phyloP scores from a whole-genome alignment of 306 rosid species.

The Elaeagnus macrophylla region DNA sequence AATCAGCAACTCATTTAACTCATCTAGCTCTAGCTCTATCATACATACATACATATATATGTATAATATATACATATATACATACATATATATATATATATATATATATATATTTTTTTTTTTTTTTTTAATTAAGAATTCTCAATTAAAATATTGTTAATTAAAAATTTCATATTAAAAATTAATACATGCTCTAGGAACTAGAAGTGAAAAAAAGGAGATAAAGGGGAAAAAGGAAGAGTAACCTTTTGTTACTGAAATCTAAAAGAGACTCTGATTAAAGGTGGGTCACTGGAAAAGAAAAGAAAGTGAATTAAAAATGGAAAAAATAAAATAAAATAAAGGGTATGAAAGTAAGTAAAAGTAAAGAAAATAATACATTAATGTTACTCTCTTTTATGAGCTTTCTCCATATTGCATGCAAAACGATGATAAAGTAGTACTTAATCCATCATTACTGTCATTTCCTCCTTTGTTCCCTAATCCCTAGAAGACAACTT shows the following conservation, averaged over 20 bases:
- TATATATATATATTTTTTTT: too few relatives aligned
- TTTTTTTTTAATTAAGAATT: too few relatives aligned
- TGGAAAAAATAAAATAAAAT: constrained; percentile 29
- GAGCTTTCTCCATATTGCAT: constrained; percentile 32
- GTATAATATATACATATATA: too few relatives aligned
- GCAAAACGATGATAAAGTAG: constrained; percentile 54
- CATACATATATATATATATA: too few relatives aligned
- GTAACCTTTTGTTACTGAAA: constrained; percentile 63
- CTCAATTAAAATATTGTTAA: too few relatives aligned
- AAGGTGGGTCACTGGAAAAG: constrained; percentile 51
- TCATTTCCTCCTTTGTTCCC: constrained; percentile 52
- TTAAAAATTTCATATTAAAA: too few relatives aligned
- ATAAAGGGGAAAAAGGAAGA: constrained; percentile 9
- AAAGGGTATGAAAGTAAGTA: constrained; percentile 33
- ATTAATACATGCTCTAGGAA: too few relatives aligned
- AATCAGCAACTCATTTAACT: too few relatives aligned
- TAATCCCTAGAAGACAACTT: too few relatives aligned
- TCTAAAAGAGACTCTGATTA: constrained; percentile 55
- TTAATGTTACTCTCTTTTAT: too few relatives aligned
- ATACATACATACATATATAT: too few relatives aligned
- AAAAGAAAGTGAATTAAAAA: constrained; percentile 24
- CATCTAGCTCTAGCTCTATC: too few relatives aligned
- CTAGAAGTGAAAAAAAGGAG: constrained; percentile 19
- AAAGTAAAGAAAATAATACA: background rate
- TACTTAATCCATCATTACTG: constrained; percentile 52